Base-by-base conservation (phyloP, 345 rosid genomes). In the Acer saccharum region DNA sequence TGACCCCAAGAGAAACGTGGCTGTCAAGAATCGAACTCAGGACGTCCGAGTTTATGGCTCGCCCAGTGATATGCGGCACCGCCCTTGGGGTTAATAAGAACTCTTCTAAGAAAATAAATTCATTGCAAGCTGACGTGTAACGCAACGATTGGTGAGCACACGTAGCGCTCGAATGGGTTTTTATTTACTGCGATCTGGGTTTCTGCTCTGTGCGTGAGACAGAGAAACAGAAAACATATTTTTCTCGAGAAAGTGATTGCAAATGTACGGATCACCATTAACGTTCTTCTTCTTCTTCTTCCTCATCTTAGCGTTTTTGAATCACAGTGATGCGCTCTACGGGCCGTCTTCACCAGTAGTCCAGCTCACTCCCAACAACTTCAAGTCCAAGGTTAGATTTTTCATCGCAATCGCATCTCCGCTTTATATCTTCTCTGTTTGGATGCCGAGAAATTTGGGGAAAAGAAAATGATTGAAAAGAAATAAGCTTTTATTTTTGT, bases 261-360 rank as follows among this genome's bases (percentile, higher is more conserved):
- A 83, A 71, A 87, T 87, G 89, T 54, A 14, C 58, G 79, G 81
- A 85, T 81, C 81, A 67, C 69, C 79, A 50, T 80, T 83, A 72
- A 71, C 86, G 8, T 61, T 83, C 29, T 57, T 82, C 71, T 72
- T 85, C 32, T 46, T 82, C 68, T 74, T 84, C 16, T 69, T 80
- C 46, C 46, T 43, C 23, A 52, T 75, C 35, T 39, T 68, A 1
- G 77, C 76, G 21, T 68, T 76, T 57, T 77, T 86, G 78, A 68
- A 73, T 44, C 29, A 78, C 58, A 79, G 88, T 39, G 69, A 80
- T 46, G 99, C 94, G 43, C 85, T 95, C 54, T 95, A 93, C 70
- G 94, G 89, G n/a, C 82, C 99, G n/a, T 97, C 99, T 2, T 94
- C 99, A 5, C 97, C 98, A 7, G 99, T 96, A 20, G 82, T 94